phyloP scores from a whole-genome alignment of 208 protist species.

The Crithidia thermophila region DNA sequence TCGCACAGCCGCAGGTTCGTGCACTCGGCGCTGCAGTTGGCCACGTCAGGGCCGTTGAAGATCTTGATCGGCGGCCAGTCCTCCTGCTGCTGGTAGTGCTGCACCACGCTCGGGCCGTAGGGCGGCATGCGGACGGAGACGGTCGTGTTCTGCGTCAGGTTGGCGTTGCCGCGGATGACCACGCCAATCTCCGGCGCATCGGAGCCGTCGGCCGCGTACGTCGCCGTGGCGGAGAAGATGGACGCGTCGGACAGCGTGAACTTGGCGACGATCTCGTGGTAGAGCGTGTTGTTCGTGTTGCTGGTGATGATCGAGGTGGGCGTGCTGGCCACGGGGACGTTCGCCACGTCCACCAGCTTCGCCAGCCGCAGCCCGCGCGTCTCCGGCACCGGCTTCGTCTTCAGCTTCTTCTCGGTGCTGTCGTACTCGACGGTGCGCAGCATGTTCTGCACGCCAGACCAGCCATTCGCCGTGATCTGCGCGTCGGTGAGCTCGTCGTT shows the following conservation, averaged over 20 bases:
- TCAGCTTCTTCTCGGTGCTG: constrained; percentile 30
- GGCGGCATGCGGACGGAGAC: constrained; percentile 40
- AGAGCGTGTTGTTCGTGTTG: constrained; percentile 21
- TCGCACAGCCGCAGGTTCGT: constrained; percentile 31
- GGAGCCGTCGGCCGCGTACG: constrained; percentile 23
- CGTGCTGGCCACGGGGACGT: constrained; percentile 15
- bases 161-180: constrained; percentile 25
- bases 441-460: constrained; percentile 45
- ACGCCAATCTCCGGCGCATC: constrained; percentile 44
- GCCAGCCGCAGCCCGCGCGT: constrained; percentile 26
- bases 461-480: constrained; percentile 29
- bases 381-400: constrained; percentile 34
- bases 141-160: constrained; percentile 22
- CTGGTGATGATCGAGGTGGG: constrained; percentile 14
- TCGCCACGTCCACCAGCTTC: constrained; percentile 13
- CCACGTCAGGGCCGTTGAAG: constrained; percentile 8
- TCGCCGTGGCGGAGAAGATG: constrained; percentile 10
- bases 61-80: constrained; percentile 31
- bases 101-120: constrained; percentile 4
- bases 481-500: constrained; percentile 38
- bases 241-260: constrained; percentile 32
- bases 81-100: constrained; percentile 10
- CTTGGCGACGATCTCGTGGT: constrained; percentile 46
- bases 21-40: constrained; percentile 38
- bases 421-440: constrained; percentile 45